A percentile compares a stretch with the other conserved stretches of the same genome.
Conservation (phyloP, 306 rosid species). For the Castanea crenata region DNA sequence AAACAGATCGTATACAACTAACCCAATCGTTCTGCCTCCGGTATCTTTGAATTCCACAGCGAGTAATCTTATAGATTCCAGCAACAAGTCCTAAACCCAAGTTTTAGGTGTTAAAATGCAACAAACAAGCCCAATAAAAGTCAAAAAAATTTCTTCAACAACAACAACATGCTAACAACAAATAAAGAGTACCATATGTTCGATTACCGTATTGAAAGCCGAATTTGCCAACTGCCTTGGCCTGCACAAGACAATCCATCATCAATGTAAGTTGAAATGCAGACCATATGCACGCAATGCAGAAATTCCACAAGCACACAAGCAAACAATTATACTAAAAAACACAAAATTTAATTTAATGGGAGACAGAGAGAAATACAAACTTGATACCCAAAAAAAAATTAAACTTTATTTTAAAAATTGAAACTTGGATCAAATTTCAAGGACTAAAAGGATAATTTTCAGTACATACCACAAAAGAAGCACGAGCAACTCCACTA, state of each 20-base stretch:
- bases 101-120: slow-evolving; percentile 14
- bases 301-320: neutral
- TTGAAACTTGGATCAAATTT: no score
- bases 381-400: no score
- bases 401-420: no score
- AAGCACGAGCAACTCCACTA: slow-evolving; percentile 51
- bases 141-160: neutral
- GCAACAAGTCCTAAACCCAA: slow-evolving; percentile 61
- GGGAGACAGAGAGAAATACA: neutral
- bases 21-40: slow-evolving; percentile 80
- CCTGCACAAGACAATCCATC: slow-evolving; percentile 41
- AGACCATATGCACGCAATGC: neutral
- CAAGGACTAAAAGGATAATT: neutral
- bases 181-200: neutral
- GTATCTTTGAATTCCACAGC: slow-evolving; percentile 67
- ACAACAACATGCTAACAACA: neutral
- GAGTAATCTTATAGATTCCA: slow-evolving; percentile 50
- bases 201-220: slow-evolving; percentile 68
- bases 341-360: neutral
- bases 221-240: slow-evolving; percentile 42
- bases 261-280: slow-evolving; percentile 13
- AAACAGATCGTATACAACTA: slow-evolving; percentile 19
- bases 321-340: neutral
- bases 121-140: slow-evolving; percentile 18
- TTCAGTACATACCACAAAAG: slow-evolving; percentile 57